Evolutionary conservation across 768 basidiomycete genomes (phyloP), one percentile per base, ranked within the genome.

Genomic region (Infundibulicybe gibba): DNA sequence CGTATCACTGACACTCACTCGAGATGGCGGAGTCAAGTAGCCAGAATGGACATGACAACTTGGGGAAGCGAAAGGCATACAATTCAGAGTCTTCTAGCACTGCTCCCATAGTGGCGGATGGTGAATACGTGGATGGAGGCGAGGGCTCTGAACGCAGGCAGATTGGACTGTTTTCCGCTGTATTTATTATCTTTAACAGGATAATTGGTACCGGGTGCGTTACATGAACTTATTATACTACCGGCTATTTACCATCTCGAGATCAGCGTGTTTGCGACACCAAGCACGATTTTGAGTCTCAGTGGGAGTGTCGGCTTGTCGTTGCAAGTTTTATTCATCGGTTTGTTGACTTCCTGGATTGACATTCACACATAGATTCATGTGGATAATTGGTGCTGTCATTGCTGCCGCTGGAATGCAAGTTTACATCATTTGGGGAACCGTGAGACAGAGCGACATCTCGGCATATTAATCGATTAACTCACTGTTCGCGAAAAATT

Each of bases 201-300:
- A 69, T 73, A 14, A 70, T 70, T 45, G 70, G 71, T 12, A 71
- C 70, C 46, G 70, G 70, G 70, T 71, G 43, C 31, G 66, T 59
- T 5, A 8, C n/a, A 9, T 5, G 19, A 19, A 2, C 15, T 40
- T 15, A 3, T 43, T 37, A 1, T 1, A 14, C n/a, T 39, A 44
- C 15, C 6, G 3, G 15, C 21, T 33, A 32, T 40, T 31, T n/a
- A 32, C 40, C 17, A 17, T 41, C 6, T 25, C 16, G 17, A 49
- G 30, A 38, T 14, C 47, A 69, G 71, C 14, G 59, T 58, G 13
- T 75, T 73, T 44, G 68, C 71, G 0, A 75, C 73, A 3, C 72
- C 73, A 0, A 65, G 67, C 51, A 57, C 62, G 5, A 71, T 75
- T 16, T 53, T 73, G 19, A 49, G 49, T 20, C 58, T 66, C 5